Conservation (phyloP, 164 flowering plant species). For the Nymphaea colorata region DNA sequence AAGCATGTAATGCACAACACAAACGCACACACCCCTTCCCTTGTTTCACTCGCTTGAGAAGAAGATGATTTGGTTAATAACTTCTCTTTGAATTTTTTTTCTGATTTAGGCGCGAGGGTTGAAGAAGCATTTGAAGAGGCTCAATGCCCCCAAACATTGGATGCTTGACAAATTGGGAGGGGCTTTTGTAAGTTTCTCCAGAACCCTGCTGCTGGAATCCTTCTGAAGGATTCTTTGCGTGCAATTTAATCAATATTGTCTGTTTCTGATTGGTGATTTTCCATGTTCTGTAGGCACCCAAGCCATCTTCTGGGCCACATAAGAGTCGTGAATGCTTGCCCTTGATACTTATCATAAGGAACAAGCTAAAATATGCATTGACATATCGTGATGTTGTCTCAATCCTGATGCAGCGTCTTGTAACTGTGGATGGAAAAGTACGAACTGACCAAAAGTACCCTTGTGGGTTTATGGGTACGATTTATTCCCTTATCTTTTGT, state of each 20-base stretch:
- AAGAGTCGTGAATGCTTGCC: slow-evolving; percentile 58
- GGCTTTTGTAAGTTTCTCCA: slow-evolving; percentile 37
- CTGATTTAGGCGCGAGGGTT: slow-evolving; percentile 42
- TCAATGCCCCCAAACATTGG: slow-evolving; percentile 69
- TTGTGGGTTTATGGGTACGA: slow-evolving; percentile 54
- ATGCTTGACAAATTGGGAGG: slow-evolving; percentile 69
- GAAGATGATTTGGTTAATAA: too few relatives aligned
- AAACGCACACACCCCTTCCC: too few relatives aligned
- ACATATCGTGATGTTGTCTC: slow-evolving; percentile 47
- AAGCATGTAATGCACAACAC: too few relatives aligned
- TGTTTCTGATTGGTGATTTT: not conserved
- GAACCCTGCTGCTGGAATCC: not conserved
- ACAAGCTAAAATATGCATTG: slow-evolving; percentile 50
- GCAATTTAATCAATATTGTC: too few relatives aligned
- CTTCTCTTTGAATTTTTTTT: not conserved
- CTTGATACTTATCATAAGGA: slow-evolving; percentile 36
- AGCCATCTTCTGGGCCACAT: slow-evolving; percentile 67
- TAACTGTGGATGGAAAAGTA: slow-evolving; percentile 49
- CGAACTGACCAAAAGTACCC: slow-evolving; percentile 61
- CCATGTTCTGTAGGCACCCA: slow-evolving; percentile 32
- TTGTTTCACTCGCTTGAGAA: too few relatives aligned
- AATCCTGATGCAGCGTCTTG: slow-evolving; percentile 50
- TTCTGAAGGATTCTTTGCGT: not conserved
- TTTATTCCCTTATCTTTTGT: not conserved
- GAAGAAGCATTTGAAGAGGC: slow-evolving; percentile 70